phyloP scores from a whole-genome alignment of 176 grass and related monocot genomes.

The bread wheat (Triticum aestivum) region IWGSC_CS_RefSeq_v2.1 NC_057801.1:582971732-582972231 shows the following conservation, averaged over 20 bases:
- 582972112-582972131: neutral
- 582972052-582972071: no score
- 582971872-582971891: no score
- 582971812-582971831: neutral
- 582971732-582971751: slow-evolving; percentile 40
- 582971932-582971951: no score
- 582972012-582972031: no score
- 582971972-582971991: no score
- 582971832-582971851: neutral
- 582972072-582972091: no score
- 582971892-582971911: no score
- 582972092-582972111: no score
- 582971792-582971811: neutral
- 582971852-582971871: neutral
- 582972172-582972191: neutral
- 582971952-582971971: no score
- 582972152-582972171: slow-evolving; percentile 24
- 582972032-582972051: no score
- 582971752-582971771: neutral
- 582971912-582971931: no score
- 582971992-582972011: no score
- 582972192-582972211: slow-evolving; percentile 23
- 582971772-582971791: neutral
- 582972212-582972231: neutral
- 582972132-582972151: neutral